Base-by-base conservation (phyloP, 805 yeast genomes). In the Candida namnaoensis region DNA sequence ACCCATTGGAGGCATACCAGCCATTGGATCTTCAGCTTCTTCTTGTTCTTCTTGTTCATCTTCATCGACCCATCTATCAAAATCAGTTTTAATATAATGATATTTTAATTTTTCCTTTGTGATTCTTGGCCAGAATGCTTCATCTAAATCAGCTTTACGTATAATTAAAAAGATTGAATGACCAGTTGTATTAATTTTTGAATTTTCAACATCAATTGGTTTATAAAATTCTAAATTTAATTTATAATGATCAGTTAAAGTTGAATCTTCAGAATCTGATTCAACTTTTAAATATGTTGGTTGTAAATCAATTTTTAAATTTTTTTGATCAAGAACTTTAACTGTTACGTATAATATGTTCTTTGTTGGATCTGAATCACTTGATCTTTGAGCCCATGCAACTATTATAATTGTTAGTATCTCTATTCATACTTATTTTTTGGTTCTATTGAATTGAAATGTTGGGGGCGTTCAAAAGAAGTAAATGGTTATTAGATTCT, bases 31-130 rank as follows among this genome's bases (percentile, higher is more conserved):
- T 62, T 62, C 23, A 61, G 53, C 44, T 36, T 61, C 69, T 52
- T 54, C 25, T 47, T 52, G 7, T 36, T 50, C 59, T 26, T 63
- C 69, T 66, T 91, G 99, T 66, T 91, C 99, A 59, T 91, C 99
- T 69, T 91, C 98, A 59, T 91, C 99, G 35, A 86, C 95, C 99
- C 99, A 91, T 64, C 82, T 86, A 68, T 90, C 96, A 58, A 91
- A 91, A 59, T 91, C 98, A 12, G 99, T 91, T 71, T 86, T 85
- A 60, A 91, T 76, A 64, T 76, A 86, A 49, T 80, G 87, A 47
- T 73, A 76, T 60, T 81, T 88, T 56, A 75, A 71, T 69, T 88
- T 87, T 54, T 84, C 90, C 66, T 88, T 90, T 43, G 90, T 83
- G 60, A 91, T 74, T 58, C 98, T 78, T 52, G 99, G 98, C 99